Evolutionary conservation across 805 yeast genomes (phyloP), one percentile per base, ranked within the genome.

Genomic region (Saturnispora hagleri): DNA sequence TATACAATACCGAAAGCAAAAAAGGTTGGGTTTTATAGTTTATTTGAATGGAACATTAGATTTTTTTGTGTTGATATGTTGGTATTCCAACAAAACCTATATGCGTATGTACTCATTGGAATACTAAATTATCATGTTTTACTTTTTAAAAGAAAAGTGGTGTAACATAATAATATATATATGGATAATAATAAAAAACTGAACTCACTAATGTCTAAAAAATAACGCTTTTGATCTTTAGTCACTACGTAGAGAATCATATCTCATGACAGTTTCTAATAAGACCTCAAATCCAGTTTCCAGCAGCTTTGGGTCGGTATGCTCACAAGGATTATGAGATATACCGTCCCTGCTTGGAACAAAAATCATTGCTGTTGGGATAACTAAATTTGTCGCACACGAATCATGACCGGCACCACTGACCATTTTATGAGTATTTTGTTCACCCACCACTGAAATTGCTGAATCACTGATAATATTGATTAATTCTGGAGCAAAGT

Each of bases 371-470:
- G 87, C 77, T 0, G 89, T 82, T 41, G 90, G 89, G 41, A 78
- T 75, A 45, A 73, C 70, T 5, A 68, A 58, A 8, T 78, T 72
- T 2, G 84, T 79, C 22, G 76, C 73, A 58, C 87, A 81, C 7
- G 86, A 80, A 60, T 84, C 90, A 57, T 84, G 90, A 10, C 86
- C 88, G 5, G 89, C 88, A 28, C 90, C 89, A 57, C 84, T 77
- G 45, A 75, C 73, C 49, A 82, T 80, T 38, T 69, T 73, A 41
- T 72, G 66, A 10, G 70, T 68, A 38, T 71, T 62, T 2, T 69
- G 73, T 26, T 67, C 65, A 1, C 81, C 81, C 52, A 73, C 77
- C 35, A 77, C 60, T 26, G 73, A 77, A 18, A 60, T 55, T 0
- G 88, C 82, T 18, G 84, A 70, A 22, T 74, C 71, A 42, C 70